Evolutionary conservation across 73 alveolate species (phyloP).

Genomic region (Paramecium sexaurelia): DNA sequence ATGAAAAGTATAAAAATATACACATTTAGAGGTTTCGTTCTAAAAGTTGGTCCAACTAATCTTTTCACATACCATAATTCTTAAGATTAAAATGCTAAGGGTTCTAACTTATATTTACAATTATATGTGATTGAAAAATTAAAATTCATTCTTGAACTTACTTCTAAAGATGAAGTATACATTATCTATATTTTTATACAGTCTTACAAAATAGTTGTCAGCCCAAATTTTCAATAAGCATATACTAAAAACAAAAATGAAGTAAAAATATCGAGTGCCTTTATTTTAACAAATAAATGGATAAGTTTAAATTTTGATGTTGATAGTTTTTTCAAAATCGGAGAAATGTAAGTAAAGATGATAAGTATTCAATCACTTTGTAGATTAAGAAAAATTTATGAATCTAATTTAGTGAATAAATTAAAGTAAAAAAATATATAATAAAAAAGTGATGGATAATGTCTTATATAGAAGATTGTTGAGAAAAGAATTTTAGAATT

Average conservation of each 20-base stretch:
- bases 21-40: neutral
- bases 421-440: neutral
- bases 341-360: neutral
- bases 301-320: constrained; percentile 28
- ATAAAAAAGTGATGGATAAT: constrained; percentile 16
- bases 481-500: constrained; percentile 17
- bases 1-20: neutral
- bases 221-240: neutral
- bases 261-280: constrained; percentile 18
- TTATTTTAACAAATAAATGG: constrained; percentile 28
- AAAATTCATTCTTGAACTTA: neutral
- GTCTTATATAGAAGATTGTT: neutral
- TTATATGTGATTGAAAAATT: constrained; percentile 1
- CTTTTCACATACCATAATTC: neutral
- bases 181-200: neutral
- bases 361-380: neutral
- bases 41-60: constrained; percentile 22
- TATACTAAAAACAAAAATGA: neutral
- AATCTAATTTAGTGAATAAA: neutral
- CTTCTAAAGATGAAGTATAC: neutral
- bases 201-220: neutral
- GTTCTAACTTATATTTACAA: neutral
- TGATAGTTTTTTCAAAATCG: neutral
- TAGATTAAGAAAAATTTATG: constrained; percentile 28
- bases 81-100: neutral